Evolutionary conservation across 2,329 filamentous ascomycete species (phyloP), one percentile per base, ranked within the genome.

Genomic region (Calonectria pauciramosa): DNA sequence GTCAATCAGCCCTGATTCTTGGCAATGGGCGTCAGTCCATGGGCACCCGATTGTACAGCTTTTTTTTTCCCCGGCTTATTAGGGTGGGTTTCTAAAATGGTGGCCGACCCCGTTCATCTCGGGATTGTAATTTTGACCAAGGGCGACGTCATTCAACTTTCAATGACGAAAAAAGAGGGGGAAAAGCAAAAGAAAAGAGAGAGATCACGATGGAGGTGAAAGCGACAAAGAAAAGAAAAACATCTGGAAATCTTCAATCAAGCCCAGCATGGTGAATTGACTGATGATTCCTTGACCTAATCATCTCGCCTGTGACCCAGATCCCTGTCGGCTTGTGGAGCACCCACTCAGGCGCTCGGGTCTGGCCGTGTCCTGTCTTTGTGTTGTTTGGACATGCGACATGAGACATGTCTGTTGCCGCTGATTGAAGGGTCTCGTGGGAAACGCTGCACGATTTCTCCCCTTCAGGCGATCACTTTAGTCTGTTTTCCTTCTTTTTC

Each of bases 331-430:
- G 41, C 23, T 11, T 32, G 10, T 32, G 41, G n/a, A 36, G 47
- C 47, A 38, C 68, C 68, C 32, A 38, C 52, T 34, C 26, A 59
- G 11, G 36, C 44, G 68, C 56, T 70, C 68, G 68, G 68, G 56
- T 49, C 68, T 64, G 59, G 47, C 20, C 54, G 41, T 63, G 67
- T 44, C 44, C 54, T 23, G 44, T 36, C 44, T 34, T 70, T n/a
- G 49, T n/a, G 8, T 60, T 38, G 23, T 28, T 51, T 16, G 66
- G 28, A 34, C 32, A 63, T 63, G 56, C 41, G 56, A 60, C 34
- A 9, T 44, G 41, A 44, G 41, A 44, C 41, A 18, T 20, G 13
- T 8, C 11, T 60, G 20, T 36, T 26, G n/a, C 7, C n/a, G n/a
- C 28, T 38, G n/a, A 63, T 34, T 63, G 56, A n/a, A 18, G 38